Percentiles rank a stretch among this genome's conserved stretches.
These are phyloP conservation scores for Ophiocordyceps camponoti-floridani DNA, from an alignment of 2,329 filamentous ascomycete species.

Conservation along the genomic window DNA sequence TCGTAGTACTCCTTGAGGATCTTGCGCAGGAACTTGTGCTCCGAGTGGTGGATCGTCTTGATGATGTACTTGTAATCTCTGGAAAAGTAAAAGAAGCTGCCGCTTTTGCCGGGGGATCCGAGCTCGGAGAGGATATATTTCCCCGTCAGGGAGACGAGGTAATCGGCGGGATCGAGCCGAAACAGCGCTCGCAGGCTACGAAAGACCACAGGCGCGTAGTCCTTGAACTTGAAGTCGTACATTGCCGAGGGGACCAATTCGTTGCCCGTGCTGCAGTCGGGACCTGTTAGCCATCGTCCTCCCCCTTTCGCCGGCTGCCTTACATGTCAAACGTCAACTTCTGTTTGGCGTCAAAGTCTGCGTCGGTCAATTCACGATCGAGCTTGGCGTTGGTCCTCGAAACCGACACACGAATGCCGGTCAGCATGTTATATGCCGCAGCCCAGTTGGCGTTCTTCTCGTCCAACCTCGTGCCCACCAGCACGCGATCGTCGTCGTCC, in stretches of 20 bases:
- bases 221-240: slow-evolving; percentile 99
- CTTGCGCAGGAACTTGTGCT: slow-evolving; percentile 74
- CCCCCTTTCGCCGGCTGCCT: background rate
- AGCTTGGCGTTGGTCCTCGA: slow-evolving; percentile 94
- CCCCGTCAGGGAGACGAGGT: slow-evolving; percentile 92
- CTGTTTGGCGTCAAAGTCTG: slow-evolving; percentile 84
- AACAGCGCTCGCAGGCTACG: slow-evolving; percentile 78
- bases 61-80: slow-evolving; percentile 99
- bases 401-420: slow-evolving; percentile 91
- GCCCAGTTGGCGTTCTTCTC: slow-evolving; percentile 96
- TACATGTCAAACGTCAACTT: slow-evolving; percentile 99
- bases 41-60: slow-evolving; percentile 94
- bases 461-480: slow-evolving; percentile 94
- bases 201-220: slow-evolving; percentile 99
- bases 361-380: slow-evolving; percentile 74
- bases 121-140: slow-evolving; percentile 98
- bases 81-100: slow-evolving; percentile 99
- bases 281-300: background rate
- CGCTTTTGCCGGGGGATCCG: slow-evolving; percentile 92
- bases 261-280: slow-evolving; percentile 56
- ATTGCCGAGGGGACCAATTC: slow-evolving; percentile 95
- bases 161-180: slow-evolving; percentile 86
- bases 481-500: slow-evolving; percentile 82
- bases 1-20: slow-evolving; percentile 84
- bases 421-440: slow-evolving; percentile 98